Evolutionary conservation across 2,329 filamentous ascomycete genomes (phyloP).

Genomic region (Stagonosporopsis vannaccii): DNA sequence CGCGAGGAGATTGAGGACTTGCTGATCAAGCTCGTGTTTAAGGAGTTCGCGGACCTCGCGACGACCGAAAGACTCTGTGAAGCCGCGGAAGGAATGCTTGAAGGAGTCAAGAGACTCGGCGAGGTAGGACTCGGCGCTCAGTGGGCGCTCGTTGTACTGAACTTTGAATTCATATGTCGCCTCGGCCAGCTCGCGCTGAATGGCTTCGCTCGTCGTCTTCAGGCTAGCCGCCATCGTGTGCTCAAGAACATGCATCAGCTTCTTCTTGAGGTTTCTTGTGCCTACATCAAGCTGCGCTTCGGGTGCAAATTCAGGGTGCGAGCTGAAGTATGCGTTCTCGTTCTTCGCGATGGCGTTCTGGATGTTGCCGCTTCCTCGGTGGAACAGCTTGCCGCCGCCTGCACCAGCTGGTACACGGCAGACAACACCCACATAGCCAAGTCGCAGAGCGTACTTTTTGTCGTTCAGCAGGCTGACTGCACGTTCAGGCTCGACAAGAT

Average conservation of each 20-base stretch:
- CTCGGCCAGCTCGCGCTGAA: constrained; percentile 93
- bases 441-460: constrained; percentile 89
- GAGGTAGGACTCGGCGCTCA: constrained; percentile 95
- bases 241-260: constrained; percentile 95
- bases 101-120: constrained; percentile 94
- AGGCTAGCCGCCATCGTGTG: constrained; percentile 96
- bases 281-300: constrained; percentile 78
- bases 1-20: constrained; percentile 90
- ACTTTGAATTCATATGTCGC: constrained; percentile 99
- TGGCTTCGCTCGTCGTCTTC: constrained; percentile 87
- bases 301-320: constrained; percentile 83
- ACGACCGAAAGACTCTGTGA: constrained; percentile 87
- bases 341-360: constrained; percentile 84
- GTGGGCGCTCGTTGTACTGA: constrained; percentile 94
- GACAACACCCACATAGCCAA: constrained; percentile 96
- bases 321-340: constrained; percentile 84
- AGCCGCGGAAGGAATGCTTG: constrained; percentile 97
- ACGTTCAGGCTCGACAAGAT: constrained; percentile 84
- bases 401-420: constrained; percentile 75
- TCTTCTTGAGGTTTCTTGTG: constrained; percentile 86
- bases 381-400: constrained; percentile 74
- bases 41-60: constrained; percentile 87
- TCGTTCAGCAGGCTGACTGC: constrained; percentile 82
- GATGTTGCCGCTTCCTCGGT: constrained; percentile 80
- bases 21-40: constrained; percentile 92